phyloP scores from a whole-genome alignment of 2,329 filamentous ascomycete species.

The Nemania diffusa region DNA sequence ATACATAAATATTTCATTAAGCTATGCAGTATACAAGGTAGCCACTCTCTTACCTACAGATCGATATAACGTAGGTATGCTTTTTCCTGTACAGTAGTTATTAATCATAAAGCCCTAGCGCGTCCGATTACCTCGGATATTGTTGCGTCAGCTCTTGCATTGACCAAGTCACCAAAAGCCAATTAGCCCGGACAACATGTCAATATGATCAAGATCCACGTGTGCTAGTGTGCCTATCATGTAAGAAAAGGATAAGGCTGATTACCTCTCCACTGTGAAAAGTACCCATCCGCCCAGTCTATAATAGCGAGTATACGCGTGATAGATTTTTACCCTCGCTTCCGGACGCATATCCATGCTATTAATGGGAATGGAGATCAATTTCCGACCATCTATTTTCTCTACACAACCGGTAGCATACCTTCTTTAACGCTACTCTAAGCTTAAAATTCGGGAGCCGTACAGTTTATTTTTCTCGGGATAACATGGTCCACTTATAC shows the following conservation, averaged over 20 bases:
- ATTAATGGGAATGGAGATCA: background rate
- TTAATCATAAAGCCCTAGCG: no score
- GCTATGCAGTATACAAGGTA: background rate
- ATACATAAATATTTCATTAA: background rate
- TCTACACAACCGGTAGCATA: background rate
- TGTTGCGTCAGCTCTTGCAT: slow-evolving; percentile 15
- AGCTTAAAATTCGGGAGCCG: background rate
- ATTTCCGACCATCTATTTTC: background rate
- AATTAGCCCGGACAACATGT: slow-evolving; percentile 6
- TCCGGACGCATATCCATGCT: background rate
- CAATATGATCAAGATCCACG: slow-evolving; percentile 12
- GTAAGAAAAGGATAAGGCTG: slow-evolving; percentile 22
- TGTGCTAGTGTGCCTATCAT: slow-evolving; percentile 6
- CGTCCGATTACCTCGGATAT: background rate
- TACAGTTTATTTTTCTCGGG: background rate
- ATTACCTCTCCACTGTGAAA: slow-evolving; percentile 14
- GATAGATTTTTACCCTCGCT: background rate
- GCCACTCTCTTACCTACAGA: background rate
- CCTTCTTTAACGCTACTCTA: background rate
- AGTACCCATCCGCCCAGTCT: background rate
- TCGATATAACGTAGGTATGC: no score
- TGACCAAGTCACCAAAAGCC: background rate
- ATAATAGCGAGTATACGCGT: background rate
- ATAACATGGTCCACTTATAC: background rate
- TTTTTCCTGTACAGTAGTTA: no score